Conservation (phyloP, 2,329 filamentous ascomycete species). For the Sphaerostilbella broomeana region DNA sequence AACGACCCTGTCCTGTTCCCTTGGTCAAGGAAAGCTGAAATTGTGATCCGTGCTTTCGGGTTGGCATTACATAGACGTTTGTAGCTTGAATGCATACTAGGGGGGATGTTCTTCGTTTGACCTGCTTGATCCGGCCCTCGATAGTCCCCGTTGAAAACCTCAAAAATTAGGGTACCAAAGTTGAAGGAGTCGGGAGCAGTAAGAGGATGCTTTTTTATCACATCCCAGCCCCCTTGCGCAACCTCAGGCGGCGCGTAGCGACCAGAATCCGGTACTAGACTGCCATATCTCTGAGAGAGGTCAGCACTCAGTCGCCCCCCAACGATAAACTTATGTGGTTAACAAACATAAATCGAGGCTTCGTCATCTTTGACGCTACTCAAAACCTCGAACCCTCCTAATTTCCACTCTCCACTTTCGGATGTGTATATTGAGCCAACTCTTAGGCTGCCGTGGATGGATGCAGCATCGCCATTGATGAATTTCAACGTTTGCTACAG, state of each 20-base stretch:
- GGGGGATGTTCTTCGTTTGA: constrained; percentile 79
- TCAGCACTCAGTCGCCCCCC: too few relatives aligned
- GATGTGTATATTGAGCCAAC: constrained; percentile 86
- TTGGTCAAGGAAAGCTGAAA: constrained; percentile 83
- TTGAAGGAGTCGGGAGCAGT: constrained; percentile 82
- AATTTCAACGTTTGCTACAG: constrained; percentile 85
- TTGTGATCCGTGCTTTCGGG: constrained; percentile 79
- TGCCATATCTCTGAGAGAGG: constrained; percentile 65
- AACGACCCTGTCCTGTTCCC: constrained; percentile 76
- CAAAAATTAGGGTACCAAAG: constrained; percentile 76
- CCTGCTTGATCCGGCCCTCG: constrained; percentile 69
- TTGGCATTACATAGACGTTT: constrained; percentile 83
- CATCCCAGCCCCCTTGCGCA: constrained; percentile 81
- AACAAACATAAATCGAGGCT: constrained; percentile 71
- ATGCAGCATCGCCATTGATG: constrained; percentile 87
- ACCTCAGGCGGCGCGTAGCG: constrained; percentile 86
- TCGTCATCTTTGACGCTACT: constrained; percentile 97
- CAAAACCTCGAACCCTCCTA: constrained; percentile 87
- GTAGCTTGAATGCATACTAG: constrained; percentile 84
- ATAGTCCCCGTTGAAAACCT: constrained; percentile 86
- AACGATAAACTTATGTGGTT: too few relatives aligned
- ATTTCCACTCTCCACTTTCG: constrained; percentile 96
- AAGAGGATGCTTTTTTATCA: constrained; percentile 74
- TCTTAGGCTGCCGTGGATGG: constrained; percentile 81
- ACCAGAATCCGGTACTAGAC: constrained; percentile 75